Conservation (phyloP, 768 basidiomycete genomes). For the Collybia mongolica region DNA sequence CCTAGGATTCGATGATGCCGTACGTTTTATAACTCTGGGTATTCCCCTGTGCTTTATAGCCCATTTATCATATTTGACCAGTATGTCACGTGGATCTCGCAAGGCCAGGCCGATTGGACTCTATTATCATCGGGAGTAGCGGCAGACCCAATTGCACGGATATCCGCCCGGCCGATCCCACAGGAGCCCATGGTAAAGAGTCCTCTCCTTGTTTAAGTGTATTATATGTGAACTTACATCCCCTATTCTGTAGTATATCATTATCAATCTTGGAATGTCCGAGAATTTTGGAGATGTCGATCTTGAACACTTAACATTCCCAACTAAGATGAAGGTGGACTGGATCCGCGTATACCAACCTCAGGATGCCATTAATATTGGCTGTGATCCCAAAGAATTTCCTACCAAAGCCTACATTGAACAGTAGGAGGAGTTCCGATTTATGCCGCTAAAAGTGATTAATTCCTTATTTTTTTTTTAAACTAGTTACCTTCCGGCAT, state of each 20-base stretch:
- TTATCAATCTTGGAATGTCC: conserved; percentile 83
- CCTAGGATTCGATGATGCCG: conserved; percentile 63
- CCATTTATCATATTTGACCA: conserved; percentile 17
- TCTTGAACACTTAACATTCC: conserved; percentile 66
- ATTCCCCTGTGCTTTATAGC: background rate
- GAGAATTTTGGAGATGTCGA: conserved; percentile 74
- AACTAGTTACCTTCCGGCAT: conserved; percentile 58
- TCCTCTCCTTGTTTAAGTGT: conserved; percentile 1
- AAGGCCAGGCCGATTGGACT: conserved; percentile 72
- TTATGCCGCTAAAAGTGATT: background rate
- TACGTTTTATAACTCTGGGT: conserved; percentile 26
- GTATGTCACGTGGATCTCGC: conserved; percentile 87
- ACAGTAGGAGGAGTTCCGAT: conserved; percentile 33
- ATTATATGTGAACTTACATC: background rate
- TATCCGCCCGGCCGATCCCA: conserved; percentile 67
- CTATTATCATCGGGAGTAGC: conserved; percentile 67
- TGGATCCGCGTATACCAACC: conserved; percentile 74
- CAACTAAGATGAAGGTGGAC: conserved; percentile 48
- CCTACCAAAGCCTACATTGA: conserved; percentile 78
- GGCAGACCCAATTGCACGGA: conserved; percentile 55
- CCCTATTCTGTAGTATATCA: conserved; percentile 59
- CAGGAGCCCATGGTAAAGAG: conserved; percentile 80
- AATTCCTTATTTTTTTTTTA: conserved; percentile 1
- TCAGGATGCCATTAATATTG: conserved; percentile 58
- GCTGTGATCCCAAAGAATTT: conserved; percentile 65